Conservation (phyloP, 2,329 filamentous ascomycete species). For the Pseudogymnoascus sp. region DNA sequence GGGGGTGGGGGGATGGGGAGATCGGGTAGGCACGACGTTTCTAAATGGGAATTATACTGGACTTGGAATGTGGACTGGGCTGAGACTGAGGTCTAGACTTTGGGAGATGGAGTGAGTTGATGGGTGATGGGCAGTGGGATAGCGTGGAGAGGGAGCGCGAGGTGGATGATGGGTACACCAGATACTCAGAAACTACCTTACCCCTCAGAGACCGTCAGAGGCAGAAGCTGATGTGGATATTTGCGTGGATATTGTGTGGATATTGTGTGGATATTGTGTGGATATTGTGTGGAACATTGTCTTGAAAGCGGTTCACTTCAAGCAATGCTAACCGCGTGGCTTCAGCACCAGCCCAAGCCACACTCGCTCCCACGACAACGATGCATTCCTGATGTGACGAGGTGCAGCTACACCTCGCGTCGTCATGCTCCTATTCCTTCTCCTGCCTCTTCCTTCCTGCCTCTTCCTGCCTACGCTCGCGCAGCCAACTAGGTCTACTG, state of each 20-base stretch:
- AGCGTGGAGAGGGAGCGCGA: background rate
- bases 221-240: background rate
- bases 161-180: background rate
- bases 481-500: background rate
- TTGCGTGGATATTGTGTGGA: background rate
- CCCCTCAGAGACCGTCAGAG: background rate
- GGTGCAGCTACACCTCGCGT: background rate
- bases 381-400: background rate
- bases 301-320: background rate
- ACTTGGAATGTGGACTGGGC: background rate
- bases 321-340: slow-evolving; percentile 6
- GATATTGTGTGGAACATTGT: background rate
- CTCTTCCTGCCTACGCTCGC: background rate
- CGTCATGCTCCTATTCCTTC: background rate
- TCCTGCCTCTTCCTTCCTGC: background rate
- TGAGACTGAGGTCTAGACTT: slow-evolving; percentile 4
- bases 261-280: too few species aligned
- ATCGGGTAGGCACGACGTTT: background rate
- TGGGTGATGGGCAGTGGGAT: background rate
- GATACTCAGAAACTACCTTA: background rate
- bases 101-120: background rate
- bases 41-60: slow-evolving; percentile 1
- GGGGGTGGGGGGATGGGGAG: background rate
- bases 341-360: background rate
- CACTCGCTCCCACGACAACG: background rate